phyloP scores from a whole-genome alignment of 352 stramenopile genomes.

The Phytophthora lateralis region DNA sequence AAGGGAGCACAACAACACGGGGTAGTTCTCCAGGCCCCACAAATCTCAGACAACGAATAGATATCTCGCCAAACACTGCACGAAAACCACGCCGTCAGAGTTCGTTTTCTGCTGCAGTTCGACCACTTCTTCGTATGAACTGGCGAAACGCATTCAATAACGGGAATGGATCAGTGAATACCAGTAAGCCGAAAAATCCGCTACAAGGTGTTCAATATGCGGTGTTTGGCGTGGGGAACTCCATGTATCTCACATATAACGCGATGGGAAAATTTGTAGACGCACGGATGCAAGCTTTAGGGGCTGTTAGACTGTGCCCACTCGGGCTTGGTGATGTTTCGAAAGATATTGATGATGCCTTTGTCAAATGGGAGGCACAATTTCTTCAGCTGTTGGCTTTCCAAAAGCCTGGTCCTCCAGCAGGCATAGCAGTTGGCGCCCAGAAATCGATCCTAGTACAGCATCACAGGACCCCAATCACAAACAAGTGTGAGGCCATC shows the following conservation, averaged over 20 bases:
- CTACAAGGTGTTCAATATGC: constrained; percentile 88
- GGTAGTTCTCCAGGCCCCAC: no score
- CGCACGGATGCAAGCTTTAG: constrained; percentile 73
- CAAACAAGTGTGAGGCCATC: not conserved
- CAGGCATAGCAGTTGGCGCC: not conserved
- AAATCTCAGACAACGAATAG: not conserved
- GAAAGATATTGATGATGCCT: constrained; percentile 65
- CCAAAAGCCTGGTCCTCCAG: constrained; percentile 5
- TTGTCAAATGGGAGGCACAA: constrained; percentile 72
- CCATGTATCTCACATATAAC: constrained; percentile 96
- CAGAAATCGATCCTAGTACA: not conserved
- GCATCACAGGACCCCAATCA: not conserved
- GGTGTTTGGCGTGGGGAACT: constrained; percentile 96
- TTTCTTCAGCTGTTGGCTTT: constrained; percentile 27
- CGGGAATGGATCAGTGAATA: not conserved
- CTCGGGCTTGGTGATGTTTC: constrained; percentile 93
- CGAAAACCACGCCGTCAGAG: not conserved
- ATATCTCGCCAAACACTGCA: not conserved
- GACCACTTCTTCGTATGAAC: constrained; percentile 4
- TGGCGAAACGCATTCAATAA: not conserved
- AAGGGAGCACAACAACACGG: no score
- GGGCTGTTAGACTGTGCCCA: constrained; percentile 62
- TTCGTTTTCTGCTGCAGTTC: constrained; percentile 3
- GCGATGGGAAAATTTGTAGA: constrained; percentile 92
- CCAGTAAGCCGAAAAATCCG: constrained; percentile 5